Conservation (phyloP, 148 eudicot species). For the Chenopodium formosanum region DNA sequence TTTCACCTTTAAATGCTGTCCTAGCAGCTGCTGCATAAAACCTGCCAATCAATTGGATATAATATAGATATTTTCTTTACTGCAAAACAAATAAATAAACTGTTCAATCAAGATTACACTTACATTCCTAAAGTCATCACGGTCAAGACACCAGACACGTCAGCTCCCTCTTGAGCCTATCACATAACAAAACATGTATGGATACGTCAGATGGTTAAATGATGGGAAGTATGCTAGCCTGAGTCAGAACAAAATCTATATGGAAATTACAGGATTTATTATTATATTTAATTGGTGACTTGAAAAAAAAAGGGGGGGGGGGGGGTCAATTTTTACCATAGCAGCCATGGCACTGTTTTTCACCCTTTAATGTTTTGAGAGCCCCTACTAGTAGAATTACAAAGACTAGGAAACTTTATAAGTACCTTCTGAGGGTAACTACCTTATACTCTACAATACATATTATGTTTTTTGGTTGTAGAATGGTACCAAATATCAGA, state of each 20-base stretch:
- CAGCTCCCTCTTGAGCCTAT: constrained; percentile 85
- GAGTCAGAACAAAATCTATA: background rate
- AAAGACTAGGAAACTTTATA: no score
- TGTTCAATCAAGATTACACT: constrained; percentile 29
- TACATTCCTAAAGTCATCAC: constrained; percentile 99
- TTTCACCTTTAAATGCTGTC: constrained; percentile 95
- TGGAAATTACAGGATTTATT: background rate
- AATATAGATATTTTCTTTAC: constrained; percentile 18
- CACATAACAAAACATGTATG: constrained; percentile 20
- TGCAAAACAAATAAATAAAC: background rate
- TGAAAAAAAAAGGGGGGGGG: background rate
- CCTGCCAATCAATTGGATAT: constrained; percentile 43
- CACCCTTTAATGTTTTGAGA: background rate
- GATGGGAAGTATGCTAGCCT: background rate
- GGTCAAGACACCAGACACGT: constrained; percentile 85
- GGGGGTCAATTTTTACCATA: background rate
- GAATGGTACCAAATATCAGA: no score
- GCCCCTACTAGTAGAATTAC: no score
- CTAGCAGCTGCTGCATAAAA: constrained; percentile 90
- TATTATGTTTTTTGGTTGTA: no score
- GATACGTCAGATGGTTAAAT: background rate
- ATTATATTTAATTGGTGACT: background rate
- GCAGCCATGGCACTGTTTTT: background rate
- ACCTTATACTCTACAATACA: no score
- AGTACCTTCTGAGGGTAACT: no score